phyloP scores from a whole-genome alignment of 306 rosid genomes.

The Quercus parvula region DNA sequence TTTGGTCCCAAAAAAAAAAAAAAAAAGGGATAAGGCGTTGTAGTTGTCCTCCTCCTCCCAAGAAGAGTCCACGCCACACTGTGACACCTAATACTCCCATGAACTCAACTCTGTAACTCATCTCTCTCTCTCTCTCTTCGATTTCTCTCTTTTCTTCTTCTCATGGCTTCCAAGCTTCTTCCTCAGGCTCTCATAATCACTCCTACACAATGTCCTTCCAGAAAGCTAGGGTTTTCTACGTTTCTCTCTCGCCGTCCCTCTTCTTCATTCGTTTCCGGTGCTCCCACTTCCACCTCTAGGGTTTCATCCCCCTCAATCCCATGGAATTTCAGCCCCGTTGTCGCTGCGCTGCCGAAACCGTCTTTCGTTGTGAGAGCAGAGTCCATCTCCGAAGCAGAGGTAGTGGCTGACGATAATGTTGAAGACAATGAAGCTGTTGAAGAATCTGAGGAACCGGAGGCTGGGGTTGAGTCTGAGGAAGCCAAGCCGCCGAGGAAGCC shows the following conservation, averaged over 20 bases:
- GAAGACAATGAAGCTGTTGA: slow-evolving; percentile 28
- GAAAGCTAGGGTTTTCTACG: slow-evolving; percentile 38
- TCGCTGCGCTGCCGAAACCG: slow-evolving; percentile 26
- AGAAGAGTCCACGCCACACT: no score
- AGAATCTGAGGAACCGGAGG: slow-evolving; percentile 33
- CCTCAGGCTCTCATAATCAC: slow-evolving; percentile 58
- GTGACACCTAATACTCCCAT: no score
- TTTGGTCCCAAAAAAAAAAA: no score
- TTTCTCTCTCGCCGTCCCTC: slow-evolving; percentile 31
- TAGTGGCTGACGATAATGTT: slow-evolving; percentile 8
- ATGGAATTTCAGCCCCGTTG: slow-evolving; percentile 38
- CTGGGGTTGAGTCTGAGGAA: slow-evolving; percentile 35
- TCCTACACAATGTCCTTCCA: slow-evolving; percentile 38
- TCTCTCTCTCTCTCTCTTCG: neutral
- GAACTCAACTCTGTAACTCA: no score
- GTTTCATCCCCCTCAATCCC: slow-evolving; percentile 43
- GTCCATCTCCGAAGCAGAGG: slow-evolving; percentile 32
- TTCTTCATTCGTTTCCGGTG: slow-evolving; percentile 21
- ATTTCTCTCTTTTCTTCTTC: neutral
- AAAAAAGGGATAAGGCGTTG: no score
- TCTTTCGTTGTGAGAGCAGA: slow-evolving; percentile 56
- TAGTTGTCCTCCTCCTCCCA: no score
- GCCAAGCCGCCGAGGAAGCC: slow-evolving; percentile 55
- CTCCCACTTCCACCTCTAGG: slow-evolving; percentile 30
- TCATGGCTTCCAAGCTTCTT: slow-evolving; percentile 67